A percentile compares a stretch with the other conserved stretches of the same genome.
phyloP scores from a whole-genome alignment of 2,329 filamentous ascomycete genomes.

The Beauveria asiatica region DNA sequence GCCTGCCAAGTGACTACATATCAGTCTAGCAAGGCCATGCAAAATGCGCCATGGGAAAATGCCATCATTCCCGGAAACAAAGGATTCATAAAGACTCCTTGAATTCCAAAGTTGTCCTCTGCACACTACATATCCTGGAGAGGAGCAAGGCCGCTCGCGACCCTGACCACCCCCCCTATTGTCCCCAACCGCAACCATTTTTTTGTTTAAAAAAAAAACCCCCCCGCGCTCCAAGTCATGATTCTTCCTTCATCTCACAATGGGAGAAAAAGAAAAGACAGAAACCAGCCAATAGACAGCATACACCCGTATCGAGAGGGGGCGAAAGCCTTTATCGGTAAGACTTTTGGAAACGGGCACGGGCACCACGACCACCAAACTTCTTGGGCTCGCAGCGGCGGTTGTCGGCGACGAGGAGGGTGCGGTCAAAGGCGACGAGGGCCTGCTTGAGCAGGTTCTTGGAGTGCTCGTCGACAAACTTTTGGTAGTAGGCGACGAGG shows the following conservation, averaged over 20 bases:
- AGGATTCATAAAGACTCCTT: background rate
- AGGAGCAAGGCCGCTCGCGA: background rate
- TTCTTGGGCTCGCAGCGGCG: slow-evolving; percentile 99
- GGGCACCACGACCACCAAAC: slow-evolving; percentile 87
- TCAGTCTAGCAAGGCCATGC: slow-evolving; percentile 11
- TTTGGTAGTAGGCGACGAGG: slow-evolving; percentile 83
- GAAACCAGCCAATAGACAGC: background rate
- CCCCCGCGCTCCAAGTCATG: slow-evolving; percentile 7
- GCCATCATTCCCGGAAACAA: background rate
- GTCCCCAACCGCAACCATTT: background rate
- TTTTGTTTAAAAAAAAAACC: background rate
- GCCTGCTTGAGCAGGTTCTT: slow-evolving; percentile 99
- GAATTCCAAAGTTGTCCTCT: slow-evolving; percentile 2
- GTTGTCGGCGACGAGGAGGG: slow-evolving; percentile 97
- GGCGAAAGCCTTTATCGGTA: slow-evolving; percentile 67
- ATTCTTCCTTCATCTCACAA: background rate
- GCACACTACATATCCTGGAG: slow-evolving; percentile 4
- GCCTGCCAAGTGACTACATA: slow-evolving; percentile 5
- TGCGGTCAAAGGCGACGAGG: slow-evolving; percentile 91
- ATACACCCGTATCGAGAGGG: background rate
- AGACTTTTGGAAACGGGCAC: slow-evolving; percentile 97
- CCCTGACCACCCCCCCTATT: background rate
- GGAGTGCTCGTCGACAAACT: slow-evolving; percentile 99
- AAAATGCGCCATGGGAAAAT: slow-evolving; percentile 10
- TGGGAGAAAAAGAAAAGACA: background rate